Evolutionary conservation across 2,329 filamentous ascomycete species (phyloP).

Genomic region (Aspergillus sp.): DNA sequence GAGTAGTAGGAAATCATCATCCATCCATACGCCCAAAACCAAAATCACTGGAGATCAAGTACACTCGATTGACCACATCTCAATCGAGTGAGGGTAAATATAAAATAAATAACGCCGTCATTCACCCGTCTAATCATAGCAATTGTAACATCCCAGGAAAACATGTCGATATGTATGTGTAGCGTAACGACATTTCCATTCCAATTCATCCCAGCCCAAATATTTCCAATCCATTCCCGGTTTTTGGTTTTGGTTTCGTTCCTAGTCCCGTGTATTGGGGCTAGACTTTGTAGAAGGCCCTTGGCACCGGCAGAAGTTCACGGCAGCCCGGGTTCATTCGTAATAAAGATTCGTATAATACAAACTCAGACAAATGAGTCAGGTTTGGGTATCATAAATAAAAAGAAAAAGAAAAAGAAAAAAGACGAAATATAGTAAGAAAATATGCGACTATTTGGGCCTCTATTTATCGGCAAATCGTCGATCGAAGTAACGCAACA

Average conservation of each 20-base stretch:
- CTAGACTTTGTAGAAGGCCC: neutral
- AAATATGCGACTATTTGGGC: neutral
- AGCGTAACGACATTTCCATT: neutral
- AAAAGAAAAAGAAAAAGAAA: slow-evolving; percentile 10
- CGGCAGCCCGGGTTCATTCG: neutral
- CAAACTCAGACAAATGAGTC: slow-evolving; percentile 27
- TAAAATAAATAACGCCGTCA: slow-evolving; percentile 9
- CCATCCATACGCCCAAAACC: neutral
- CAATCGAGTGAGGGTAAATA: neutral
- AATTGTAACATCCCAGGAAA: neutral
- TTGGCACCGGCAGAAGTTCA: neutral
- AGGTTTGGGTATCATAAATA: slow-evolving; percentile 28
- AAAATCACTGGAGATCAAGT: neutral
- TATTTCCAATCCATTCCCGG: neutral
- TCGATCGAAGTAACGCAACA: slow-evolving; percentile 78
- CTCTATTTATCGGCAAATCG: slow-evolving; percentile 56
- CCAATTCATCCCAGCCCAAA: neutral
- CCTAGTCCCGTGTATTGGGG: neutral
- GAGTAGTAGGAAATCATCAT: neutral
- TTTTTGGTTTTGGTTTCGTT: neutral
- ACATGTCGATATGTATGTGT: neutral
- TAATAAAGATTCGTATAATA: slow-evolving; percentile 21
- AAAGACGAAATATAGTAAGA: slow-evolving; percentile 3
- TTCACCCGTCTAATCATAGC: slow-evolving; percentile 16
- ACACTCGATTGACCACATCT: neutral